A percentile compares a stretch with the other conserved stretches of the same genome.
Evolutionary conservation across 345 rosid genomes (phyloP).

Genomic region (Lepidium sativum): DNA sequence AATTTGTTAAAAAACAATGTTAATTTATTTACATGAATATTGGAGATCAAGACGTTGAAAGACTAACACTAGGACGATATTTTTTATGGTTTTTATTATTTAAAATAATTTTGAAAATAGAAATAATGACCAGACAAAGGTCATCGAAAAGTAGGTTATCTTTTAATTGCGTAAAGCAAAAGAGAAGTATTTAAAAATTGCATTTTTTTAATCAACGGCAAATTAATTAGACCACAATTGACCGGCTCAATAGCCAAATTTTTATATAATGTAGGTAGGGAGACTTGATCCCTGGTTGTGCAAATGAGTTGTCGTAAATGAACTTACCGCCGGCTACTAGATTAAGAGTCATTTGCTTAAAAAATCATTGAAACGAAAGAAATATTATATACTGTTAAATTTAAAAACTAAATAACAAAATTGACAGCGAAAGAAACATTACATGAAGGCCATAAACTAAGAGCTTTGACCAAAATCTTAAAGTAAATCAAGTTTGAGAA

Average conservation of each 20-base stretch:
- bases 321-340: too few species aligned
- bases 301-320: too few species aligned
- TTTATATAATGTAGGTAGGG: too few species aligned
- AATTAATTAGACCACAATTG: too few species aligned
- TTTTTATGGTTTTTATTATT: not conserved
- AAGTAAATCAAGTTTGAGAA: constrained; percentile 2
- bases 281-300: too few species aligned
- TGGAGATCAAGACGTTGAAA: constrained; percentile 2
- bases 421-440: too few species aligned
- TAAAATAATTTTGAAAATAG: not conserved
- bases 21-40: not conserved
- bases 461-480: constrained; percentile 14
- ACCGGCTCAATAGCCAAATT: too few species aligned
- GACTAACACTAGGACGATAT: not conserved
- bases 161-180: constrained; percentile 12
- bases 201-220: too few species aligned
- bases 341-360: too few species aligned
- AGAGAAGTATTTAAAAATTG: too few species aligned
- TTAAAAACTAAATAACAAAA: not conserved
- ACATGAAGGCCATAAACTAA: constrained; percentile 25
- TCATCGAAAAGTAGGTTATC: constrained; percentile 17
- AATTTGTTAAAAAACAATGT: not conserved
- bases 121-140: constrained; percentile 17
- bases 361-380: not conserved
- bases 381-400: not conserved